A percentile compares a stretch with the other conserved stretches of the same genome.
Conservation (phyloP, 495 filamentous ascomycete species). For the Xylaria curta region DNA sequence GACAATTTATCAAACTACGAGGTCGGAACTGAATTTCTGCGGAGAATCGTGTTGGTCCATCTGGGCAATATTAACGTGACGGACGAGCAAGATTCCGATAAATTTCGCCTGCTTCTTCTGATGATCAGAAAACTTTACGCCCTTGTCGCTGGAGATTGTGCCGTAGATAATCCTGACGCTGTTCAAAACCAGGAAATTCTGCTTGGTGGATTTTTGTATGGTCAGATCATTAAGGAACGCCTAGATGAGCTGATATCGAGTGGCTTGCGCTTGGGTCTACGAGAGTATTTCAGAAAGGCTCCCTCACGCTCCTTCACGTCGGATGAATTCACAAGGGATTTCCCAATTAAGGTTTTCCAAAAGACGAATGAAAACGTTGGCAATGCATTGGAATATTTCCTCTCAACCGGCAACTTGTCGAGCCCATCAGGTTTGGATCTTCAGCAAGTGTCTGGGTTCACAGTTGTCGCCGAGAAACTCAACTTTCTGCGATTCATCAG, state of each 20-base stretch:
- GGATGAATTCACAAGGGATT: constrained; percentile 75
- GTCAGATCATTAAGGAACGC: constrained; percentile 92
- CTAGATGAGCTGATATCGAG: constrained; percentile 85
- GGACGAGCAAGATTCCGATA: constrained; percentile 82
- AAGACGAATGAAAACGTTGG: constrained; percentile 89
- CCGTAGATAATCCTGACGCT: constrained; percentile 93
- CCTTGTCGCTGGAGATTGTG: constrained; percentile 88
- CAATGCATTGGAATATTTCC: constrained; percentile 86
- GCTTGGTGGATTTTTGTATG: constrained; percentile 90
- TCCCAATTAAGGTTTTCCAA: constrained; percentile 74
- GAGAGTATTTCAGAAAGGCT: constrained; percentile 75
- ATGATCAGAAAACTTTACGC: constrained; percentile 96
- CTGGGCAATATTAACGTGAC: constrained; percentile 82
- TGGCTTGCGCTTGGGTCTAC: constrained; percentile 61
- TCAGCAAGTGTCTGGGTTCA: constrained; percentile 93
- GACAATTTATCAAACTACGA: constrained; percentile 84
- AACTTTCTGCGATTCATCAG: constrained; percentile 99
- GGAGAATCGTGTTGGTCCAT: constrained; percentile 89
- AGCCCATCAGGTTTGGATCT: constrained; percentile 91
- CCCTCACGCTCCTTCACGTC: constrained; percentile 70
- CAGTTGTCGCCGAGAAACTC: constrained; percentile 96
- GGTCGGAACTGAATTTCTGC: constrained; percentile 85
- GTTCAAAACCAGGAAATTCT: constrained; percentile 94
- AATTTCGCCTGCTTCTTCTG: constrained; percentile 92
- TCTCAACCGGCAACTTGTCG: constrained; percentile 92